Evolutionary conservation across 1,139 yeast species (phyloP).

Genomic region (Scheffersomyces stambukii): DNA sequence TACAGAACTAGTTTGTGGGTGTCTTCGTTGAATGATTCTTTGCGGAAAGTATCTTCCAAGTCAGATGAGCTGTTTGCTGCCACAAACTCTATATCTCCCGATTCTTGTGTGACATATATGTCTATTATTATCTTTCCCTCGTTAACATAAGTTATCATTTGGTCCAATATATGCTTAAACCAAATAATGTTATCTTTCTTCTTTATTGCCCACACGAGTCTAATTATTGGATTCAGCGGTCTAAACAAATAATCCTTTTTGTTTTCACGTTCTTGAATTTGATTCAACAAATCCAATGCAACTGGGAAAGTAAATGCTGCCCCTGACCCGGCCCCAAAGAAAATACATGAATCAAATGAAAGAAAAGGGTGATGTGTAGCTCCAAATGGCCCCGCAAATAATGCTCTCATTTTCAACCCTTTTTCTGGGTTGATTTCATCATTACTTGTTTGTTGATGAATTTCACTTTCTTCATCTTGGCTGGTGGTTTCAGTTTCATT

Average conservation of each 20-base stretch:
- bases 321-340: slow-evolving; percentile 47
- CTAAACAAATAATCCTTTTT: slow-evolving; percentile 30
- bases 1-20: not conserved
- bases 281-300: slow-evolving; percentile 35
- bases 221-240: slow-evolving; percentile 23
- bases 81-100: slow-evolving; percentile 1
- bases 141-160: slow-evolving; percentile 18
- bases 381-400: slow-evolving; percentile 45
- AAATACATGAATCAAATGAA: slow-evolving; percentile 36
- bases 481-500: too few relatives aligned
- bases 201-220: slow-evolving; percentile 34
- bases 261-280: slow-evolving; percentile 20
- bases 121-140: slow-evolving; percentile 20
- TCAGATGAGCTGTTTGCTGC: not conserved
- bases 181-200: slow-evolving; percentile 27
- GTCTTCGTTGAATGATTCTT: not conserved
- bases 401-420: slow-evolving; percentile 26
- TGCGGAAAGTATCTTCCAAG: not conserved
- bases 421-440: too few relatives aligned
- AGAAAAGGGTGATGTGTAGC: slow-evolving; percentile 38
- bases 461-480: slow-evolving; percentile 15
- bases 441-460: slow-evolving; percentile 3
- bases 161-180: slow-evolving; percentile 34
- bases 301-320: slow-evolving; percentile 45
- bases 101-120: slow-evolving; percentile 17